Conservation (phyloP, 2,329 filamentous ascomycete species). For the Chrysoporthe cubensis region DNA sequence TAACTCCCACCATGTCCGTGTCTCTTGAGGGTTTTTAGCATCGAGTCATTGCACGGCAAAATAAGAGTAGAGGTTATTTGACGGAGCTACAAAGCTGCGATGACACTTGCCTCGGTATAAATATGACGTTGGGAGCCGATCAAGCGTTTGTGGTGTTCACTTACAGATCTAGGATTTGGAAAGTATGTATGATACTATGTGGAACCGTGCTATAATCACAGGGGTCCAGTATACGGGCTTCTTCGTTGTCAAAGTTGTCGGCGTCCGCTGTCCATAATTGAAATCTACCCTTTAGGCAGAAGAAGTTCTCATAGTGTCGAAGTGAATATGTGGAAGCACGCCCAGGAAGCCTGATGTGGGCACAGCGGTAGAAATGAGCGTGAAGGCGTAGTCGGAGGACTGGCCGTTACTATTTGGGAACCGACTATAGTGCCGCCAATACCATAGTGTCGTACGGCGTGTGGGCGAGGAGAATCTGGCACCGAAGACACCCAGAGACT, state of each 20-base stretch:
- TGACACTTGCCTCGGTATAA: too few species aligned
- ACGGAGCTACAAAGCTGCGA: too few species aligned
- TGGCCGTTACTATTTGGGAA: constrained; percentile 43
- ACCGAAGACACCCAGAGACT: constrained; percentile 21
- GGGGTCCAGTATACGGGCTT: constrained; percentile 42
- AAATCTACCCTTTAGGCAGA: constrained; percentile 47
- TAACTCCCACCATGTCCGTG: constrained; percentile 50
- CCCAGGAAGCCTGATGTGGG: constrained; percentile 42
- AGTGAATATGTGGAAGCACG: constrained; percentile 49
- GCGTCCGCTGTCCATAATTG: constrained; percentile 48
- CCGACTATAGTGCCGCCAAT: constrained; percentile 8
- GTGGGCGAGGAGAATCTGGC: constrained; percentile 17
- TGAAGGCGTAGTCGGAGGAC: constrained; percentile 49
- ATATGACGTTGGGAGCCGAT: background rate
- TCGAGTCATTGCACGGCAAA: background rate
- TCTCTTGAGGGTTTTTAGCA: constrained; percentile 33
- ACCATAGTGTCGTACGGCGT: constrained; percentile 22
- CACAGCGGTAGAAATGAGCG: constrained; percentile 48
- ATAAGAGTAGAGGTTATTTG: too few species aligned
- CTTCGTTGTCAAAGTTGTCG: constrained; percentile 33
- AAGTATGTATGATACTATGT: constrained; percentile 51
- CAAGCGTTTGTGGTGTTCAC: background rate
- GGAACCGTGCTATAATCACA: constrained; percentile 52
- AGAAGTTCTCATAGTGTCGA: constrained; percentile 52
- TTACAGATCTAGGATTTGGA: constrained; percentile 49